Percentiles rank a stretch among this genome's conserved stretches.
Conservation (phyloP, 352 stramenopile genomes). For the Phytopythium montanum region DNA sequence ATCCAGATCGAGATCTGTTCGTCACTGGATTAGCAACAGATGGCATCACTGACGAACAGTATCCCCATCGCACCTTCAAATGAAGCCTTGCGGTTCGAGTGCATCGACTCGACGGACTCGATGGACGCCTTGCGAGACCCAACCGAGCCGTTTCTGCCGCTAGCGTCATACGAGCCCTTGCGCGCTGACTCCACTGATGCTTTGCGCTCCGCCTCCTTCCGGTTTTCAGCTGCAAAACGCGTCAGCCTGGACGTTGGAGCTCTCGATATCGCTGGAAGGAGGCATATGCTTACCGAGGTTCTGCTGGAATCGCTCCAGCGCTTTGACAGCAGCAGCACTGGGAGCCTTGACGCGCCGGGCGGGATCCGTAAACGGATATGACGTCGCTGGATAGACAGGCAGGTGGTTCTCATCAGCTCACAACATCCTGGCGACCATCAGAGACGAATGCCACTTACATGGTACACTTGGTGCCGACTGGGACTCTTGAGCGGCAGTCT, state of each 20-base stretch:
- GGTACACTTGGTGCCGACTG: neutral
- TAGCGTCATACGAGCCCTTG: slow-evolving; percentile 31
- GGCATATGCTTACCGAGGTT: slow-evolving; percentile 34
- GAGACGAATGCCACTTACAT: neutral
- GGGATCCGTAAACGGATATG: slow-evolving; percentile 65
- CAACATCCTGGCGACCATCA: neutral
- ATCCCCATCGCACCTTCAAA: slow-evolving; percentile 20
- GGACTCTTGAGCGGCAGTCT: slow-evolving; percentile 13
- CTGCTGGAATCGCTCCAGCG: slow-evolving; percentile 51
- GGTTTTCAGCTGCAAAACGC: slow-evolving; percentile 20
- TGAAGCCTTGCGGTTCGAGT: slow-evolving; percentile 32
- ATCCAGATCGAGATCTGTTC: slow-evolving; percentile 43
- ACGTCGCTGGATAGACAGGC: slow-evolving; percentile 19
- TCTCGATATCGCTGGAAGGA: neutral
- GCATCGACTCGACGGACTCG: slow-evolving; percentile 31
- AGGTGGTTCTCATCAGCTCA: too few relatives aligned
- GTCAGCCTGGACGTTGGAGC: neutral
- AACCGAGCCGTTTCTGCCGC: slow-evolving; percentile 20
- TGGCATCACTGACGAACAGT: neutral
- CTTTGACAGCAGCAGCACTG: slow-evolving; percentile 38
- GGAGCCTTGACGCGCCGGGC: slow-evolving; percentile 33
- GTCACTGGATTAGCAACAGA: neutral
- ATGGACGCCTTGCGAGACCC: slow-evolving; percentile 17
- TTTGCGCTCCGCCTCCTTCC: slow-evolving; percentile 24
- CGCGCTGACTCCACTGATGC: slow-evolving; percentile 26